Conservation (phyloP, 139 green algal genomes). For the Diplosphaera chodatii region DNA sequence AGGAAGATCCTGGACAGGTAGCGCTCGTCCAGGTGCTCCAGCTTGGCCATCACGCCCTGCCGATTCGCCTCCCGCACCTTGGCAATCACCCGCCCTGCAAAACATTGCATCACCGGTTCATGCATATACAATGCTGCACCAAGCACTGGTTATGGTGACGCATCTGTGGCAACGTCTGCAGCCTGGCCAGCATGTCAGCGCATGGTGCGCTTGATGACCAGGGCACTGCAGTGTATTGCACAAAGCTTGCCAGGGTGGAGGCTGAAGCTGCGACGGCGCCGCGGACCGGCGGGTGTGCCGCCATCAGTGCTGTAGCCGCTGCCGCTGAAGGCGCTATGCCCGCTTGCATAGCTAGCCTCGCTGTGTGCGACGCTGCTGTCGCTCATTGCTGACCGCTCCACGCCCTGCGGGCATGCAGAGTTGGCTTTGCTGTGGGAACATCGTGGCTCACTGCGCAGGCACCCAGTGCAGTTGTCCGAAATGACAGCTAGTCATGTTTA, state of each 20-base stretch:
- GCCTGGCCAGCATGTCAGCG: no score
- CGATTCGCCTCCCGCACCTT: not conserved
- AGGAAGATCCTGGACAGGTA: constrained; percentile 11
- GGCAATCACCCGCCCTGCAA: not conserved
- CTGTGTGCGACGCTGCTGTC: not conserved
- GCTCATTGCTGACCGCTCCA: not conserved
- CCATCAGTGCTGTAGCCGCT: not conserved
- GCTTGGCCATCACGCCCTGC: not conserved
- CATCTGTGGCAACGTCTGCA: no score
- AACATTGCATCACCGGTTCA: no score
- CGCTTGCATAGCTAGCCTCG: not conserved
- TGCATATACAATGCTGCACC: no score
- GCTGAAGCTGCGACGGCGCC: not conserved
- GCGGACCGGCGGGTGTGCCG: not conserved
- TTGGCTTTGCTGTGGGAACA: no score
- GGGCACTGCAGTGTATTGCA: not conserved
- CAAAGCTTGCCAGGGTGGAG: not conserved
- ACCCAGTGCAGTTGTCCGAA: no score
- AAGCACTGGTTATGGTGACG: no score
- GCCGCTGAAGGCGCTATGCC: not conserved
- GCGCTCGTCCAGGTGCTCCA: constrained; percentile 9
- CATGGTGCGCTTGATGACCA: no score
- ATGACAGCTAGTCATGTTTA: no score
- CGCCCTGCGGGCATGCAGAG: not conserved
- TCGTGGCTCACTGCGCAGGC: no score